These are phyloP conservation scores for Chaetomium tenue DNA, from an alignment of 495 filamentous ascomycete species.

Conservation along the genomic window DNA sequence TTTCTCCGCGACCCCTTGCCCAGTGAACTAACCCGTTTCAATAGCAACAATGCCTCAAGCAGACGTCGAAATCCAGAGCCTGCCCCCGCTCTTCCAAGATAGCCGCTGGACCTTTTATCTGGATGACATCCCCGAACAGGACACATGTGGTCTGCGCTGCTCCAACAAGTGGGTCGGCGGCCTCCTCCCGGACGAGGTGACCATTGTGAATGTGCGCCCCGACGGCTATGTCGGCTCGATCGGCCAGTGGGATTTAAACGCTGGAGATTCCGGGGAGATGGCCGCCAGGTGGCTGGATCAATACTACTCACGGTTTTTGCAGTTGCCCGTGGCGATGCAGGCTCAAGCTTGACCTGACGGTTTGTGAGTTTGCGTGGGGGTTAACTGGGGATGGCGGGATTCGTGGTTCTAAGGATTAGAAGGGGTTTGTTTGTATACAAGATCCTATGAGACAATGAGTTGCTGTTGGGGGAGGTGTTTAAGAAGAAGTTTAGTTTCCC, in stretches of 20 bases:
- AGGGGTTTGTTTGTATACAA: neutral
- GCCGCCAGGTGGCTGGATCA: slow-evolving; percentile 57
- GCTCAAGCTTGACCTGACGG: neutral
- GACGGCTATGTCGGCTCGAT: slow-evolving; percentile 67
- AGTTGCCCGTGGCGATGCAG: slow-evolving; percentile 31
- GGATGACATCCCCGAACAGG: slow-evolving; percentile 54
- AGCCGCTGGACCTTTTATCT: slow-evolving; percentile 70
- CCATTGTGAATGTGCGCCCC: slow-evolving; percentile 61
- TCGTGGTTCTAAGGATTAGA: neutral
- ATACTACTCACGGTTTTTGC: slow-evolving; percentile 58
- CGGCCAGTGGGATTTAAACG: slow-evolving; percentile 50
- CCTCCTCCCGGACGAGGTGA: slow-evolving; percentile 50
- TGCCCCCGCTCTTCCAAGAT: slow-evolving; percentile 55
- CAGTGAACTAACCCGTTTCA: too few species aligned
- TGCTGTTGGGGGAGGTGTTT: neutral
- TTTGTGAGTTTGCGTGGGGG: neutral
- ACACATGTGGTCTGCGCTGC: slow-evolving; percentile 50
- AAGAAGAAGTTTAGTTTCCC: neutral
- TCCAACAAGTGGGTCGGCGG: slow-evolving; percentile 64
- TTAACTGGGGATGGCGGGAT: neutral
- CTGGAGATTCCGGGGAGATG: slow-evolving; percentile 44
- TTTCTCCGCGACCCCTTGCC: too few species aligned
- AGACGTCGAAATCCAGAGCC: slow-evolving; percentile 59
- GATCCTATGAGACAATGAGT: neutral
- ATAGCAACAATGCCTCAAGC: slow-evolving; percentile 54